Evolutionary conservation across 83 land plant genomes (phyloP), one percentile per base, ranked within the genome.

Genomic region (Diphasiastrum complanatum): DNA sequence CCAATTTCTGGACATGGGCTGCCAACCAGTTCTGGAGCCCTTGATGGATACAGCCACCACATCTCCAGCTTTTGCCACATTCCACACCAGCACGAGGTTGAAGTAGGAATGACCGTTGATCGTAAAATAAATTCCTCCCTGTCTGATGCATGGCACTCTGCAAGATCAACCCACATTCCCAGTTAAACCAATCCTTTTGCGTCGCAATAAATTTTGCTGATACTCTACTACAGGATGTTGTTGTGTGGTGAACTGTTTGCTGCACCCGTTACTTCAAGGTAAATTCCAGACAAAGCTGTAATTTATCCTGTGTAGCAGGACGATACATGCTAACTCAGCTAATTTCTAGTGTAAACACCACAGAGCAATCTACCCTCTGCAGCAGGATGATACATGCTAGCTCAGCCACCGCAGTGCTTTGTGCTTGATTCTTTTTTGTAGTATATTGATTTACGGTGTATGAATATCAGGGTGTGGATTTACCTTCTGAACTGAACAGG

Each of bases 21-120:
- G 78, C 85, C 85, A 81, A 4, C 73, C 69, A 4, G 76, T 75
- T 41, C 70, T 71, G 5, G 81, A 74, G 18, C 85, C 85, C 51
- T 78, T 81, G 63, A 81, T 51, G 51, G 77, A 19, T 28, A 81
- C 78, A 0, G 75, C 34, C 23, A 65, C 70, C 0, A 81, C 84
- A 29, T 81, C 81, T 2, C 85, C 85, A 2, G 81, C 78, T 1
- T 81, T 81, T 16, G 79, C 85, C 24, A 81, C 85, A 59, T 81
- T 81, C 33, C 81, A 74, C 30, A 81, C 62, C 14, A 81, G 75
- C 45, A 81, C 85, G 11, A 77, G 64, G 68, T 81, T 81, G 74
- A 78, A 81, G 78, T 78, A 81, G 28, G 85, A 67, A 53, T 81
- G 81, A 8, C 85, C 85, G 35, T 81, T 77, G 27, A 81, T 74